A percentile compares a stretch with the other conserved stretches of the same genome.
Evolutionary conservation across 1,284 basidiomycete species (phyloP).

Genomic region (Ganoderma lucidum): DNA sequence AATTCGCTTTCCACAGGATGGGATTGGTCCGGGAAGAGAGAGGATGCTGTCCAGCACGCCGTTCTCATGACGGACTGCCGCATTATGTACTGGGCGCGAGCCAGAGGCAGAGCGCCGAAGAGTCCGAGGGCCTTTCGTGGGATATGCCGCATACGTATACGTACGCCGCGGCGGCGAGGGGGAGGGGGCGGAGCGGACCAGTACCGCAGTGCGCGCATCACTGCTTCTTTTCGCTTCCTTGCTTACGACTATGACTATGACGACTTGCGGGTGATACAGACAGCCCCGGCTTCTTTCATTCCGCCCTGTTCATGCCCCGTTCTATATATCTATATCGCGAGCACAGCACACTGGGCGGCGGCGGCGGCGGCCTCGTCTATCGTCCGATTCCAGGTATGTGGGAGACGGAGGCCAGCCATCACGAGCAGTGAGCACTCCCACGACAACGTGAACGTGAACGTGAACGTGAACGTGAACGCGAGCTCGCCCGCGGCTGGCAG

Average conservation of each 20-base stretch:
- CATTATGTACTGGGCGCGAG: background rate
- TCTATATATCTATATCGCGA: background rate
- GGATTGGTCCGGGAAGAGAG: background rate
- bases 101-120: background rate
- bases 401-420: background rate
- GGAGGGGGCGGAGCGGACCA: background rate
- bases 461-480: background rate
- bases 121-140: background rate
- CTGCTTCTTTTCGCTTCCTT: background rate
- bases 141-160: background rate
- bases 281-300: conserved; percentile 4
- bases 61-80: background rate
- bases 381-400: background rate
- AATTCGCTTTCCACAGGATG: background rate
- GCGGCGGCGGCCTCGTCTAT: background rate
- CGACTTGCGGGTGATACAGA: background rate
- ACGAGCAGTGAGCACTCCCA: background rate
- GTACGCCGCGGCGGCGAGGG: too few species aligned
- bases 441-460: background rate
- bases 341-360: too few species aligned
- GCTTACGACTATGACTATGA: too few species aligned
- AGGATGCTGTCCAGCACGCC: background rate
- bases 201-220: background rate
- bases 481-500: conserved; percentile 2
- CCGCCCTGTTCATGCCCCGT: background rate